These are phyloP conservation scores for Cordyceps cateniannulata DNA, from an alignment of 2,329 filamentous ascomycete species.

Conservation along the genomic window DNA sequence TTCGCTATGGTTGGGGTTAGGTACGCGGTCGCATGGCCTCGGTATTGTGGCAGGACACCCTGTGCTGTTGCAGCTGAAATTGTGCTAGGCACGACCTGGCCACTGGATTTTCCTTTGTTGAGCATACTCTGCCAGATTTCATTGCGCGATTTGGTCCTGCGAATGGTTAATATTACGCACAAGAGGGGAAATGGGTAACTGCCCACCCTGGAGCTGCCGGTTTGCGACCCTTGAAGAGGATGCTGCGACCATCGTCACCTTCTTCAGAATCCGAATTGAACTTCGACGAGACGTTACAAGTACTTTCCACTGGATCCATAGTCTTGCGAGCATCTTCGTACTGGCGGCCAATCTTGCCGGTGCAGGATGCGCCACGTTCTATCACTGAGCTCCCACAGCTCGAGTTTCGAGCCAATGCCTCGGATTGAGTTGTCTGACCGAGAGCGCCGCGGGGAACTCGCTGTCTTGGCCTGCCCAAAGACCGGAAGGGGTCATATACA, in stretches of 20 bases:
- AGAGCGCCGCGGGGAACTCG: constrained; percentile 18
- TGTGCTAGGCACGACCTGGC: constrained; percentile 37
- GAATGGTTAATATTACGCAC: background rate
- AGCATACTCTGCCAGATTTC: constrained; percentile 45
- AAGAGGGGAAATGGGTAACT: background rate
- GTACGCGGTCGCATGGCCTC: constrained; percentile 46
- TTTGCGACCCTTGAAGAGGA: constrained; percentile 34
- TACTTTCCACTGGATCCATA: constrained; percentile 8
- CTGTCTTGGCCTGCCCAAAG: constrained; percentile 15
- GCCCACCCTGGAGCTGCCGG: constrained; percentile 25
- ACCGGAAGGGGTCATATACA: constrained; percentile 19
- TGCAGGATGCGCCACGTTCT: constrained; percentile 20
- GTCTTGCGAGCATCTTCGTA: constrained; percentile 24
- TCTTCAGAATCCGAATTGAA: constrained; percentile 24
- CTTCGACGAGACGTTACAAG: constrained; percentile 13
- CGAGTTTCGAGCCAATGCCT: constrained; percentile 22
- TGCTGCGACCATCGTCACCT: constrained; percentile 27
- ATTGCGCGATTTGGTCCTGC: constrained; percentile 33
- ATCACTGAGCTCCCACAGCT: constrained; percentile 18
- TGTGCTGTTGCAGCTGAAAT: constrained; percentile 48
- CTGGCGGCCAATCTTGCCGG: constrained; percentile 19
- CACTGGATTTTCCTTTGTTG: constrained; percentile 46
- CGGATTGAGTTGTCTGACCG: constrained; percentile 28
- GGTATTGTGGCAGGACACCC: constrained; percentile 47
- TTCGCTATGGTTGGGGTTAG: constrained; percentile 39